Evolutionary conservation across 305 asterid genomes (phyloP).

Genomic region (Rubia peregrina): DNA sequence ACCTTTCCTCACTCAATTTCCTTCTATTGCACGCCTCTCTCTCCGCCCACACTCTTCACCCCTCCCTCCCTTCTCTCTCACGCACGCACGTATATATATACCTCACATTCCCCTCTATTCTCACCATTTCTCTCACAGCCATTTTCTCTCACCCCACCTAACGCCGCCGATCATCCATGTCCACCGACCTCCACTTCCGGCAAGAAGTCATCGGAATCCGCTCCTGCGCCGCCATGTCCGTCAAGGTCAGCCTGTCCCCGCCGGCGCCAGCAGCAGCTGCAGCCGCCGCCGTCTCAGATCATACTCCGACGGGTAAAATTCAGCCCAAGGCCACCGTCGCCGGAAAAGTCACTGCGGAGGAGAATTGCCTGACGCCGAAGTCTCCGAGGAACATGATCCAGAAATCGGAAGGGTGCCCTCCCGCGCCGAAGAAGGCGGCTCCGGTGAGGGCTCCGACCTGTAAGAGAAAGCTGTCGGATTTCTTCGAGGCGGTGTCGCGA

Average conservation of each 20-base stretch:
- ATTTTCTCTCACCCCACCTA: not conserved
- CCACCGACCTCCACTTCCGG: slow-evolving; percentile 45
- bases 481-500: slow-evolving; percentile 33
- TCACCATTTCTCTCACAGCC: not conserved
- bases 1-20: slow-evolving; percentile 37
- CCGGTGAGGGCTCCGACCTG: slow-evolving; percentile 33
- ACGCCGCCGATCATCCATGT: slow-evolving; percentile 25
- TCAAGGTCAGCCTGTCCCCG: slow-evolving; percentile 9
- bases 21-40: slow-evolving; percentile 50
- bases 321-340: not conserved
- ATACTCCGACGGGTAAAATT: slow-evolving; percentile 9
- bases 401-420: slow-evolving; percentile 42
- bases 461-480: slow-evolving; percentile 43
- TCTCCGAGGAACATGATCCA: slow-evolving; percentile 56
- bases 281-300: not conserved
- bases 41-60: not conserved
- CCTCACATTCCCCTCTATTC: not conserved
- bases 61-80: not conserved
- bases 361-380: slow-evolving; percentile 49
- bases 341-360: not conserved
- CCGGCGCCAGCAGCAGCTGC: not conserved
- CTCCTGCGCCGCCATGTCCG: slow-evolving; percentile 27
- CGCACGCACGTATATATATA: not conserved
- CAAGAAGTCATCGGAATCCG: slow-evolving; percentile 26
- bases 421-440: slow-evolving; percentile 56